These are phyloP conservation scores for Verruconis gallopava DNA, from an alignment of 2,329 filamentous ascomycete species.

Conservation along the genomic window DNA sequence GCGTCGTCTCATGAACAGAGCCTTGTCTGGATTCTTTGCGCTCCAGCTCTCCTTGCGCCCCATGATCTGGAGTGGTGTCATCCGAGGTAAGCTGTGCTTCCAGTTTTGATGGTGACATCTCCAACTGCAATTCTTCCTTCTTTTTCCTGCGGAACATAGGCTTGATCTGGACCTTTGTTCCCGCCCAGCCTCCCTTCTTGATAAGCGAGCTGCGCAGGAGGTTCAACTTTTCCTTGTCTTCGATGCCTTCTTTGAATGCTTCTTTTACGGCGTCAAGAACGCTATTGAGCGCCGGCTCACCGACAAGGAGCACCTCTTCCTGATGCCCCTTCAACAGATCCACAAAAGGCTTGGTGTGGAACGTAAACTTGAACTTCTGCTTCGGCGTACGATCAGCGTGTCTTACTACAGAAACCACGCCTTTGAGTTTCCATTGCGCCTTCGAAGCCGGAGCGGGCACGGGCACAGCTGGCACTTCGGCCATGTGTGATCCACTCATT, in stretches of 20 bases:
- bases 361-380: conserved; percentile 99
- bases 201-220: conserved; percentile 74
- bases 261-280: conserved; percentile 78
- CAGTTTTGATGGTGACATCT: not conserved
- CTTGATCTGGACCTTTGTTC: conserved; percentile 98
- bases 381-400: conserved; percentile 97
- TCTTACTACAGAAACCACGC: conserved; percentile 89
- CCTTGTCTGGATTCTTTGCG: not conserved
- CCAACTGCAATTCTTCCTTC: conserved; percentile 4
- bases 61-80: not conserved
- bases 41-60: conserved; percentile 1
- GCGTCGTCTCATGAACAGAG: conserved; percentile 19
- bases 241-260: conserved; percentile 64
- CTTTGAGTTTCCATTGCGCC: conserved; percentile 95
- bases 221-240: conserved; percentile 78
- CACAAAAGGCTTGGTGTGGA: conserved; percentile 92
- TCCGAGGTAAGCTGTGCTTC: not conserved
- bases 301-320: conserved; percentile 88
- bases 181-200: conserved; percentile 87
- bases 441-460: conserved; percentile 50
- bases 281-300: conserved; percentile 75
- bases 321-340: conserved; percentile 89
- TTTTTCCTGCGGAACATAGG: conserved; percentile 79
- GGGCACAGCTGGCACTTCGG: conserved; percentile 11
- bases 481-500: conserved; percentile 1